Percentiles rank a stretch among this genome's conserved stretches.
Conservation (phyloP, 129 eudicot species). For the Ambrosia trifida region DNA sequence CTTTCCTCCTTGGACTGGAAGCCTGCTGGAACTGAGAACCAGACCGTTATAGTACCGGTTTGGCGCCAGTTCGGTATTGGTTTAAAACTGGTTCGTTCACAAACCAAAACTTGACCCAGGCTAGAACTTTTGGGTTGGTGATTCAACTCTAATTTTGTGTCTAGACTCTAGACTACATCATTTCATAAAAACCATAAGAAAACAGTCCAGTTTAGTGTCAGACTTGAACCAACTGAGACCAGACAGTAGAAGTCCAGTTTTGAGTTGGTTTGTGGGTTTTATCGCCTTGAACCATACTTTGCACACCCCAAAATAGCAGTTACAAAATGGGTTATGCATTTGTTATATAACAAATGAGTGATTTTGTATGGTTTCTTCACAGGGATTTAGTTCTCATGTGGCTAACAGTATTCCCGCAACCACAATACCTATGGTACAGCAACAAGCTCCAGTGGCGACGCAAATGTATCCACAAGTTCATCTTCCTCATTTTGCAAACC, state of each 20-base stretch:
- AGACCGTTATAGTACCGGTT: background rate
- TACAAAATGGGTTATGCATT: background rate
- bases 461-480: conserved; percentile 96
- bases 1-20: too few relatives aligned
- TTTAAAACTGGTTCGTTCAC: background rate
- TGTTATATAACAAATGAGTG: conserved; percentile 13
- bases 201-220: too few relatives aligned
- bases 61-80: background rate
- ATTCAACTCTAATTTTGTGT: background rate
- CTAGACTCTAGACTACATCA: background rate
- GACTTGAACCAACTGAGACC: background rate
- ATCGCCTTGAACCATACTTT: background rate
- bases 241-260: background rate
- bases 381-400: conserved; percentile 62
- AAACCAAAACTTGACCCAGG: background rate
- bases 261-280: background rate
- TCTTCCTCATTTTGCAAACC: conserved; percentile 66
- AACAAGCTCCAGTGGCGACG: conserved; percentile 70
- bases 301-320: background rate
- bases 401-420: conserved; percentile 59
- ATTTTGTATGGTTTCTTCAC: conserved; percentile 20
- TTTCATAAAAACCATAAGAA: too few relatives aligned
- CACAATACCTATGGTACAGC: conserved; percentile 74
- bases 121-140: background rate
- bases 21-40: too few relatives aligned